These are phyloP conservation scores for Brassica cretica DNA, from an alignment of 345 rosid genomes.

Conservation along the genomic window DNA sequence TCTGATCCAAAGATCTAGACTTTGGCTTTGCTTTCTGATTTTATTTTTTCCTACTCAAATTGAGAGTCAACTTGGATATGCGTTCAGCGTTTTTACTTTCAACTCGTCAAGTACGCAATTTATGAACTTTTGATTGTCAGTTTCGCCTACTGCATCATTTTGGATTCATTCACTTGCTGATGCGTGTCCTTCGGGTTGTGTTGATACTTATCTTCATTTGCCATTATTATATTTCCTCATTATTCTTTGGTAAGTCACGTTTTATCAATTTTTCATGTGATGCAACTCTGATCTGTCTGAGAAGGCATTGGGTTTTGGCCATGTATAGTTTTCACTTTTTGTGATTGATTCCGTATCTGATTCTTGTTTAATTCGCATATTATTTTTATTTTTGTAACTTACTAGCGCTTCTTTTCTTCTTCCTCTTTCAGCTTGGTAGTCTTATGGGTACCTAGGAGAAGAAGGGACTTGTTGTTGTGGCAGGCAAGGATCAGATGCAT, in stretches of 20 bases:
- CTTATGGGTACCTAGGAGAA: slow-evolving; percentile 17
- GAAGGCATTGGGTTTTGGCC: not conserved
- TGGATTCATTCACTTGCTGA: not conserved
- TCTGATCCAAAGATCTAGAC: not conserved
- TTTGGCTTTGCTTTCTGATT: not conserved
- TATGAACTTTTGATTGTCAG: not conserved
- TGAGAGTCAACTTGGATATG: not conserved
- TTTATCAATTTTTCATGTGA: not conserved
- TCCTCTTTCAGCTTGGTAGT: slow-evolving; percentile 16
- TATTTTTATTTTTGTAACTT: not conserved
- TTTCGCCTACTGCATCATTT: not conserved
- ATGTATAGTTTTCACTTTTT: not conserved
- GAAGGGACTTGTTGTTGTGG: not conserved
- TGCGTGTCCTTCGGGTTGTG: not conserved
- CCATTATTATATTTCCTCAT: no score
- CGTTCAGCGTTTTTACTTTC: not conserved
- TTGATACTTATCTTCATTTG: not conserved
- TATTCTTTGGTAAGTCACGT: not conserved
- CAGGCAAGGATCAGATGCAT: slow-evolving; percentile 44
- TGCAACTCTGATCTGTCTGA: not conserved
- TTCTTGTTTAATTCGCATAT: not conserved
- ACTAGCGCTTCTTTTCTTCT: not conserved
- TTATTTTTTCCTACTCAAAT: not conserved
- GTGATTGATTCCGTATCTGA: slow-evolving; percentile 1
- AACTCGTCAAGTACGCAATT: not conserved